Base-by-base conservation (phyloP, 129 eudicot species). In the sunflower (Helianthus annuus) region DNA sequence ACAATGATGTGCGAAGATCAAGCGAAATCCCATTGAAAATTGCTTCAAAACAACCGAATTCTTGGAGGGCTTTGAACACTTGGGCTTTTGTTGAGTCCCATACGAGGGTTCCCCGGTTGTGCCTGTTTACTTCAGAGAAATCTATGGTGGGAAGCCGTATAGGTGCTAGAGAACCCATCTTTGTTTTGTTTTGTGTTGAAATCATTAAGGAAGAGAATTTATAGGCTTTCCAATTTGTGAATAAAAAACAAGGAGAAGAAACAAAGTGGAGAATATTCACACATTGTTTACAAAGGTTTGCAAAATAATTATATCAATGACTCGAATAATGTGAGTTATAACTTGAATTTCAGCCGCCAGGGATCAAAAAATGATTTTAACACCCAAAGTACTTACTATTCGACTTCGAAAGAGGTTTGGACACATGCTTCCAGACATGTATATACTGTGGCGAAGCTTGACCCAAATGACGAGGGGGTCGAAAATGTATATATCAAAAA, bases 11-110 rank as follows among this genome's bases (percentile, higher is more conserved):
- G 19, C 80, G 76, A 58, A 80, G 82, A 64, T 85, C 74, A 0
- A 8, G 19, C 14, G 86, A 83, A 55, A 89, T 73, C 57, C 72
- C 74, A 39, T 80, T 64, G 48, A 86, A 84, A 14, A 72, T 58
- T 12, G 90, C 96, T 65, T 89, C 88, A 16, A 89, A 89, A 70
- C 92, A 86, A 39, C 92, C 96, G 11, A 80, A 84, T 52, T 89
- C 82, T 84, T 84, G 59, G 2, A 89, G 81, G 48, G 92, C 90
- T 73, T 76, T 17, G 9, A 55, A 77, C 36, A 89, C 92, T 74
- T 86, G 82, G 54, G 69, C 10, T 67, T 79, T 84, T 36, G 85
- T 80, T 7, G 78, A 51, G 7, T 82, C 67, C 92, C 92, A 86
- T 1, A 48, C 13, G 9, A 40, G 62, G 48, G 76, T 86, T 62